Percentiles rank a stretch among this genome's conserved stretches.
Conservation (phyloP, 208 protist genomes). For the Trypanosoma caninum region DNA sequence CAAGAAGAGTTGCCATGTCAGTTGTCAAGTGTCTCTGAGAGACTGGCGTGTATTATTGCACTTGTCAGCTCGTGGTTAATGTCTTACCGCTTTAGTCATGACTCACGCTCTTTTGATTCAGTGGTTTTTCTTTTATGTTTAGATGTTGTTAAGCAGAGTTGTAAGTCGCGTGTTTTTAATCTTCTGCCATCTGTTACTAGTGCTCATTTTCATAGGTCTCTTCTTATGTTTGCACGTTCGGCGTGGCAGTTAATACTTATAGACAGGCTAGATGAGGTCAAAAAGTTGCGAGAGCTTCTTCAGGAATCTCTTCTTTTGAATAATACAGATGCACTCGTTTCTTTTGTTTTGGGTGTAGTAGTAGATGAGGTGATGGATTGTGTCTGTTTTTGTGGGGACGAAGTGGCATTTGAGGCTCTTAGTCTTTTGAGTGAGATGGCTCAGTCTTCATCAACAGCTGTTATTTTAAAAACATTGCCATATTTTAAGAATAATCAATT, state of each 20-base stretch:
- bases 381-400: constrained; percentile 3
- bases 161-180: neutral
- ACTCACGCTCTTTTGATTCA: constrained; percentile 4
- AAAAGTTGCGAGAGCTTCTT: constrained; percentile 10
- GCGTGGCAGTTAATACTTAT: constrained; percentile 20
- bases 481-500: constrained; percentile 15
- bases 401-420: constrained; percentile 19
- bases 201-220: constrained; percentile 19
- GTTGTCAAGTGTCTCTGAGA: constrained; percentile 18
- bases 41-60: constrained; percentile 22
- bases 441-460: constrained; percentile 19
- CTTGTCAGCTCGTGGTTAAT: constrained; percentile 20
- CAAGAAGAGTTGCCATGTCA: neutral
- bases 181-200: constrained; percentile 2
- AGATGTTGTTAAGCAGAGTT: constrained; percentile 10
- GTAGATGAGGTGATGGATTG: constrained; percentile 24
- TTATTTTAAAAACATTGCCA: constrained; percentile 15
- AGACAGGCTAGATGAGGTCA: constrained; percentile 6
- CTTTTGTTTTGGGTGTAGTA: constrained; percentile 9
- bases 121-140: constrained; percentile 12
- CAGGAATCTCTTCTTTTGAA: constrained; percentile 9
- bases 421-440: constrained; percentile 23
- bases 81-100: constrained; percentile 11
- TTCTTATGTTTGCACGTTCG: constrained; percentile 18
- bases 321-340: neutral